These are phyloP conservation scores for Pochonia chlamydosporia DNA, from an alignment of 2,329 filamentous ascomycete genomes.

Conservation along the genomic window DNA sequence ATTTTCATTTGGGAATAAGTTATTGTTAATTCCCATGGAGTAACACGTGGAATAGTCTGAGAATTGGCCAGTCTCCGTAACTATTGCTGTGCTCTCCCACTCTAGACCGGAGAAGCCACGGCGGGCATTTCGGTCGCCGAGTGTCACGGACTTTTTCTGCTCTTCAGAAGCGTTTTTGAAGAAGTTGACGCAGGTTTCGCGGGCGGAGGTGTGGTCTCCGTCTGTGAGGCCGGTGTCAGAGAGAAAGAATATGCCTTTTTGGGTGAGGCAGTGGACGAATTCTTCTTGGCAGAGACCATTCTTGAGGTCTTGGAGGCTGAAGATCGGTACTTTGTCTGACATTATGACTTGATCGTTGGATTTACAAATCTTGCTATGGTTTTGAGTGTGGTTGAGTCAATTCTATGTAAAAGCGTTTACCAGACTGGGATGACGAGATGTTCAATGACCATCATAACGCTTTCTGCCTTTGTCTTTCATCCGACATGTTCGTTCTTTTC, in stretches of 20 bases:
- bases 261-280: conserved; percentile 2
- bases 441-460: too few relatives aligned
- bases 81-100: background rate
- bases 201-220: conserved; percentile 1
- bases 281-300: background rate
- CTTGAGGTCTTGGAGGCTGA: conserved; percentile 3
- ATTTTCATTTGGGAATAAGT: background rate
- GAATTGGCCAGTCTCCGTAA: conserved; percentile 1
- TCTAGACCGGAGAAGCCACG: conserved; percentile 3
- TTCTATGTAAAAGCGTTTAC: too few relatives aligned
- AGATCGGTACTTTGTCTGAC: background rate
- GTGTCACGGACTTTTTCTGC: background rate
- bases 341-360: background rate
- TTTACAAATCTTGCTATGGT: background rate
- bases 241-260: conserved; percentile 3
- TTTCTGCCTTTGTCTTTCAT: too few relatives aligned
- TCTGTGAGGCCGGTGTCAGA: conserved; percentile 1
- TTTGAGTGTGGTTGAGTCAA: too few relatives aligned
- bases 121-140: background rate
- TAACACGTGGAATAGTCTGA: conserved; percentile 2
- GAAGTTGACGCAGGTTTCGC: background rate
- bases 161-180: background rate
- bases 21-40: conserved; percentile 1
- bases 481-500: too few relatives aligned
- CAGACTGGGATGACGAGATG: too few relatives aligned